Base-by-base conservation (phyloP, 2,329 filamentous ascomycete species). In the Aspergillus jensenii region DNA sequence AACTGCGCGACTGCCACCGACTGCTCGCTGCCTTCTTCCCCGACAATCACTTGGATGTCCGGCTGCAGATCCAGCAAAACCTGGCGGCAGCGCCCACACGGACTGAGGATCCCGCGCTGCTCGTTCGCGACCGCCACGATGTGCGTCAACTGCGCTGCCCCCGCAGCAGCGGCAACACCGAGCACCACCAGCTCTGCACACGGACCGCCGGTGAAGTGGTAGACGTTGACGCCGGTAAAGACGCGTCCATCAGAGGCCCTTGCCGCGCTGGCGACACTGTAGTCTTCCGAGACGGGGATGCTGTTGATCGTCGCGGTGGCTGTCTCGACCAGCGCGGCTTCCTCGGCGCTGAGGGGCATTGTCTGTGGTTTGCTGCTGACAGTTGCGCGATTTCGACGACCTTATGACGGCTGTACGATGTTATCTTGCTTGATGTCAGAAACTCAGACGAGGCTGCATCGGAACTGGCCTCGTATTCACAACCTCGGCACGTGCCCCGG, bases 161-260 rank as follows among this genome's bases (percentile, higher is more conserved):
- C 67, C 2, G 65, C 67, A 2, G 61, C 62, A 1, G 68, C 68
- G 1, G 67, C 68, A 17, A 59, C 60, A 6, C 68, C 68, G 21
- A 71, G 56, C 11, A 66, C 65, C 17, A 70, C 68, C 11, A 70
- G 62, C 43, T 70, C 67, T 9, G 68, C 68, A 55, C 68, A 71
- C 19, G 68, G 68, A 2, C 68, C 67, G n/a, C 68, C 67, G 1
- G 63, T 70, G 46, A 62, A 62, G 51, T 69, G 68, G 45, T 65
- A 67, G 43, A 67, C 67, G 31, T 70, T 68, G 47, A 67, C 65
- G 14, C 65, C 68, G 2, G 64, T 65, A 59, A 66, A 69, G 44
- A 67, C 56, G 11, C 62, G 63, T 12, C 64, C 66, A 21, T 65
- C 59, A 1, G 55, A 46, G 15, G 61, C 51, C 9, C 63, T 54